Percentiles rank a stretch among this genome's conserved stretches.
Evolutionary conservation across 345 rosid species (phyloP).

Genomic region (Geranium brycei): DNA sequence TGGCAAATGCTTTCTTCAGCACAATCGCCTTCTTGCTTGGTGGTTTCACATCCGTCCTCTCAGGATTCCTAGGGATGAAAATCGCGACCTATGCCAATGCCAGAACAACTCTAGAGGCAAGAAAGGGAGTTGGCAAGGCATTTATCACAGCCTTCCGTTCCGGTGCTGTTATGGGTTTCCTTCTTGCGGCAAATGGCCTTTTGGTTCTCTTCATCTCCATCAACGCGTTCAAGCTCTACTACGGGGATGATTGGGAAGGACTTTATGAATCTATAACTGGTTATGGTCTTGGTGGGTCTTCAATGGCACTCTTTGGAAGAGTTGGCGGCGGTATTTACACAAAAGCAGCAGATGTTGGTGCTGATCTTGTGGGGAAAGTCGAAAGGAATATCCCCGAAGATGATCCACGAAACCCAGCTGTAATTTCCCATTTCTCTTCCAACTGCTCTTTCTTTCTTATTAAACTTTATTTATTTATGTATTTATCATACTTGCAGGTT

Average conservation of each 20-base stretch:
- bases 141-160: constrained; percentile 50
- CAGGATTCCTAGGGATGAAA: constrained; percentile 67
- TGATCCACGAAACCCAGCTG: constrained; percentile 61
- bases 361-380: constrained; percentile 60
- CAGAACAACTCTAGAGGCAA: constrained; percentile 56
- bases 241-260: constrained; percentile 70
- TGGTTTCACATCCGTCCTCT: constrained; percentile 48
- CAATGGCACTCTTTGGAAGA: constrained; percentile 63
- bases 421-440: constrained; percentile 12
- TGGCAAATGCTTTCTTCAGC: constrained; percentile 48
- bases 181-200: constrained; percentile 63
- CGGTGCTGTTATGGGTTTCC: constrained; percentile 67
- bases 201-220: constrained; percentile 44
- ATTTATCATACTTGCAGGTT: constrained; percentile 22
- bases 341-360: constrained; percentile 64
- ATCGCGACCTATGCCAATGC: constrained; percentile 64
- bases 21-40: constrained; percentile 66
- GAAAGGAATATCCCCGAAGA: constrained; percentile 56
- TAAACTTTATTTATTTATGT: too few species aligned
- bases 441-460: too few species aligned
- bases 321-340: constrained; percentile 65
- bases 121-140: constrained; percentile 54
- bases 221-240: constrained; percentile 42
- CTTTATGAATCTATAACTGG: constrained; percentile 64
- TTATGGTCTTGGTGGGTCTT: constrained; percentile 14